Conservation (phyloP, 345 rosid species). For the Erodium maritimum region DNA sequence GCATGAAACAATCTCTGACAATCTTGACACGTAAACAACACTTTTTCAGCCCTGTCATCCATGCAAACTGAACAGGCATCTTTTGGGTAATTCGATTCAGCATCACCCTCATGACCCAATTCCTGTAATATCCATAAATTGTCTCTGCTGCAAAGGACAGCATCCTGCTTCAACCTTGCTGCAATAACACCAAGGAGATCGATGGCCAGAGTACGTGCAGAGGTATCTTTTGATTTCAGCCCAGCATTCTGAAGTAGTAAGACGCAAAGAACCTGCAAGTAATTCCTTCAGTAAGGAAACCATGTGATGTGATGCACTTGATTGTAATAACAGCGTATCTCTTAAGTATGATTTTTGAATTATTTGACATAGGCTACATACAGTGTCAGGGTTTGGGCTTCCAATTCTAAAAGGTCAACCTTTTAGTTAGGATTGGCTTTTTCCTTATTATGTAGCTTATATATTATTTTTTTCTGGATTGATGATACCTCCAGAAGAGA, state of each 20-base stretch:
- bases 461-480: too few species aligned
- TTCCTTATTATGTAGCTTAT: too few species aligned
- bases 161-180: slow-evolving; percentile 78
- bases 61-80: slow-evolving; percentile 65
- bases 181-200: slow-evolving; percentile 92
- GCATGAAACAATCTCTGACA: slow-evolving; percentile 74
- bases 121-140: slow-evolving; percentile 57
- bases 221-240: slow-evolving; percentile 76
- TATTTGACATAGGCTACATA: too few species aligned
- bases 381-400: too few species aligned
- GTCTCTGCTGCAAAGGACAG: slow-evolving; percentile 43
- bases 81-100: slow-evolving; percentile 28
- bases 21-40: slow-evolving; percentile 57
- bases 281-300: slow-evolving; percentile 1
- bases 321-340: background rate
- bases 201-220: slow-evolving; percentile 91
- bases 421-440: too few species aligned
- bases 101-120: slow-evolving; percentile 34
- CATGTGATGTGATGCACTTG: background rate
- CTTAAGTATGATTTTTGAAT: background rate
- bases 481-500: slow-evolving; percentile 75
- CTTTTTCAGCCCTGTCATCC: slow-evolving; percentile 47
- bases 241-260: slow-evolving; percentile 94
- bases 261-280: slow-evolving; percentile 89
- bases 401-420: too few species aligned